Percentiles rank a stretch among this genome's conserved stretches.
Evolutionary conservation across 768 basidiomycete species (phyloP).

Genomic region (Clitopilus hobsonii): DNA sequence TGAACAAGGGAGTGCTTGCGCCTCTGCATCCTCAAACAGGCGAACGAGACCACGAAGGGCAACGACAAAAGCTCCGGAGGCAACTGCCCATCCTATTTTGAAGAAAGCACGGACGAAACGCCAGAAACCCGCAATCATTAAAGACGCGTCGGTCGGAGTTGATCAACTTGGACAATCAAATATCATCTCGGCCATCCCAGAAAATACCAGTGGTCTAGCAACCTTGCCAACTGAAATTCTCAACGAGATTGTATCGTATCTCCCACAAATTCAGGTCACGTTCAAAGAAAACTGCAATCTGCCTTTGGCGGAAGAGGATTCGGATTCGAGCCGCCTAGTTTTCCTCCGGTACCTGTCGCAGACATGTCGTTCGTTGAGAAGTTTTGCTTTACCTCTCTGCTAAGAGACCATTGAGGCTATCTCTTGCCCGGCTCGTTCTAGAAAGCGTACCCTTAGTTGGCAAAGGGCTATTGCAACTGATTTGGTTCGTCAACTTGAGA

Average conservation of each 20-base stretch:
- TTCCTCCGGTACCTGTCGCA: conserved; percentile 14
- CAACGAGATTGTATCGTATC: background rate
- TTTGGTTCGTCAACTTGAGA: conserved; percentile 1
- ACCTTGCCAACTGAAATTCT: background rate
- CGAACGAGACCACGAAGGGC: too few relatives aligned
- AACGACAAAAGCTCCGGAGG: too few relatives aligned
- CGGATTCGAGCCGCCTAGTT: conserved; percentile 4
- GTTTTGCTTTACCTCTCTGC: conserved; percentile 8
- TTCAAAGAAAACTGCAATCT: background rate
- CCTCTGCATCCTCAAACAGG: too few relatives aligned
- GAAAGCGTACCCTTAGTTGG: too few relatives aligned
- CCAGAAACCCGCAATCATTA: too few relatives aligned
- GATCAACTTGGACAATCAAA: too few relatives aligned
- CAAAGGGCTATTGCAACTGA: conserved; percentile 9
- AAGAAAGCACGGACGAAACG: too few relatives aligned
- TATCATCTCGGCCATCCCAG: too few relatives aligned
- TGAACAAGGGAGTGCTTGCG: too few relatives aligned
- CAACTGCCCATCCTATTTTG: too few relatives aligned
- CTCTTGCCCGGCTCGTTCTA: background rate
- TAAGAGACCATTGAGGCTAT: conserved; percentile 17
- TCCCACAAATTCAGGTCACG: background rate
- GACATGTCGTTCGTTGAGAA: conserved; percentile 14
- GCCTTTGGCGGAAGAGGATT: background rate
- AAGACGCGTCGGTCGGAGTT: too few relatives aligned
- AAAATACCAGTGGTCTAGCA: background rate